Conservation (phyloP, 495 filamentous ascomycete species). For the Elasticomyces elasticus region DNA sequence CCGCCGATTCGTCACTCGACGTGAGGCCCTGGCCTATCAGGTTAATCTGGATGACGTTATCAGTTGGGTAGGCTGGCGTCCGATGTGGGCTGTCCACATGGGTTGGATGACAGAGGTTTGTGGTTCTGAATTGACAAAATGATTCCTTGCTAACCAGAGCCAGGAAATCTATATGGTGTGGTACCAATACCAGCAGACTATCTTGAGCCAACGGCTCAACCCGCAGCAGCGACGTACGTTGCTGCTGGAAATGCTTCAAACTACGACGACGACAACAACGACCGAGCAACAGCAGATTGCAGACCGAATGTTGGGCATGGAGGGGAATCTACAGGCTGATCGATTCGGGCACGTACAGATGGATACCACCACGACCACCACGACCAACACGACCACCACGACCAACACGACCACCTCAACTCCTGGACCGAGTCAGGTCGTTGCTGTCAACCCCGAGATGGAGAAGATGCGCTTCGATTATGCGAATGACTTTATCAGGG, state of each 20-base stretch:
- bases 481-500: not conserved
- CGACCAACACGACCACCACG: not conserved
- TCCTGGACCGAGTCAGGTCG: no score
- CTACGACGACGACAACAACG: not conserved
- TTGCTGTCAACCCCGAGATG: not conserved
- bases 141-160: not conserved
- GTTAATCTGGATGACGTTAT: not conserved
- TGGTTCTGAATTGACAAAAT: not conserved
- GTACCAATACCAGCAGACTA: not conserved
- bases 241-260: not conserved
- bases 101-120: not conserved
- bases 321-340: slow-evolving; percentile 1
- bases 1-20: not conserved
- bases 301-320: slow-evolving; percentile 1
- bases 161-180: not conserved
- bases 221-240: not conserved
- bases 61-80: not conserved
- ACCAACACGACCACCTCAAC: not conserved
- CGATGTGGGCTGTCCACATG: not conserved
- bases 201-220: not conserved
- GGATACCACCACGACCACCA: slow-evolving; percentile 1
- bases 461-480: not conserved
- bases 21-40: not conserved
- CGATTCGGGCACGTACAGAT: not conserved
- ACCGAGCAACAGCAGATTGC: not conserved